A percentile compares a stretch with the other conserved stretches of the same genome.
Conservation (phyloP, 345 rosid genomes). For the Salix koriyanagi region DNA sequence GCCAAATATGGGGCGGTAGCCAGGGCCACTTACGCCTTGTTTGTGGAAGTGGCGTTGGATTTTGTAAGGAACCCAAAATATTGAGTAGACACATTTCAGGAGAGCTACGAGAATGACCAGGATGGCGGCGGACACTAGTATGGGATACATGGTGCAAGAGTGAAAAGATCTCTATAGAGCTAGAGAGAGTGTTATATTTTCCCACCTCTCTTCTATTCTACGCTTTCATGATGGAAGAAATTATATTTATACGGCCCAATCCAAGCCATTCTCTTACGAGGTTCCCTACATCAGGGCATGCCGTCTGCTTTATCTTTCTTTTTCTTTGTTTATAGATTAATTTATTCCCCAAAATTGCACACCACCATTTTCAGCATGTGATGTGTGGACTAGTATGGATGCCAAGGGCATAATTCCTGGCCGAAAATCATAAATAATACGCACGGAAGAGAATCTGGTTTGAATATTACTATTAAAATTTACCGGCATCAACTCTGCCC, state of each 20-base stretch:
- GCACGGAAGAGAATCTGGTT: not conserved
- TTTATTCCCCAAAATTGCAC: not conserved
- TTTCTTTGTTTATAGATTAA: not conserved
- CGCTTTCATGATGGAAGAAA: too few species aligned
- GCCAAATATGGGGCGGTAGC: slow-evolving; percentile 52
- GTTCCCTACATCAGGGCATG: not conserved
- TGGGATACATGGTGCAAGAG: not conserved
- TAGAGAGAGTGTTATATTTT: not conserved
- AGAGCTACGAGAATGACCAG: not conserved
- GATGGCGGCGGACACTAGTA: not conserved
- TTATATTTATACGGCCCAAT: too few species aligned
- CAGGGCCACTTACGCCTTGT: slow-evolving; percentile 54
- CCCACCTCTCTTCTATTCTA: too few species aligned
- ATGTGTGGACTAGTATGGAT: not conserved
- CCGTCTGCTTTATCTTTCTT: not conserved
- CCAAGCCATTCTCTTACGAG: not conserved
- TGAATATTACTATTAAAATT: not conserved
- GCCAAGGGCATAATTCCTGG: not conserved
- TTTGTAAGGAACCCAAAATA: slow-evolving; percentile 51
- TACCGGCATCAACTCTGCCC: too few species aligned
- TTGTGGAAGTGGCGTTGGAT: slow-evolving; percentile 53
- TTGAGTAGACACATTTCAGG: slow-evolving; percentile 32
- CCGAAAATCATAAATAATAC: not conserved
- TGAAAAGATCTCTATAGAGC: not conserved
- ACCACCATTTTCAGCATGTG: not conserved